Evolutionary conservation across 352 stramenopile genomes (phyloP).

Genomic region (Phytophthora uliginosa): DNA sequence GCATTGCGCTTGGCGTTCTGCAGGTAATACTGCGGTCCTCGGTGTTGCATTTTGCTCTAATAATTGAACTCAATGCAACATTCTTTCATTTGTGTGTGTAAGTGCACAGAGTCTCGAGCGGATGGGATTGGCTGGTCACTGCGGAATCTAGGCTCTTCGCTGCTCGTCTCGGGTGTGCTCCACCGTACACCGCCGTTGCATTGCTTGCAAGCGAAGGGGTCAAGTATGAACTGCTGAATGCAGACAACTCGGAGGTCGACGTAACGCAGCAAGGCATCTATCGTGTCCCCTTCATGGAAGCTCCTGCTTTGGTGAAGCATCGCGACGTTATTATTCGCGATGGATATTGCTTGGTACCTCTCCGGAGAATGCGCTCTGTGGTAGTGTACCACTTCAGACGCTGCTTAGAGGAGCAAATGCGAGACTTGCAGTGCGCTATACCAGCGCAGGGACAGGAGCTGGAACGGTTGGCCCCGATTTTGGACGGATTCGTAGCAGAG

Average conservation of each 20-base stretch:
- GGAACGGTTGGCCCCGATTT: conserved; percentile 45
- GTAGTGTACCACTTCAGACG: conserved; percentile 52
- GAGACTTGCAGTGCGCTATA: conserved; percentile 54
- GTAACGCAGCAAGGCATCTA: conserved; percentile 38
- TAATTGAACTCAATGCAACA: conserved; percentile 9
- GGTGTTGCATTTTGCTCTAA: not conserved
- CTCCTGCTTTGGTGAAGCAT: conserved; percentile 43
- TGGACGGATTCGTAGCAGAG: conserved; percentile 49
- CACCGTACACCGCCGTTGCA: conserved; percentile 29
- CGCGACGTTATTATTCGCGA: conserved; percentile 55
- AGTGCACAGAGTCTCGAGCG: conserved; percentile 44
- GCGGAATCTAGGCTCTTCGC: conserved; percentile 59
- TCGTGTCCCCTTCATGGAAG: conserved; percentile 64
- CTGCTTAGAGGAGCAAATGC: conserved; percentile 46
- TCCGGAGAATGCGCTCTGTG: conserved; percentile 45
- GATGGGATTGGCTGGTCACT: conserved; percentile 66
- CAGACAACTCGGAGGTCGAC: conserved; percentile 20
- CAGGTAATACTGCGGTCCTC: conserved; percentile 36
- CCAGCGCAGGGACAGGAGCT: conserved; percentile 42
- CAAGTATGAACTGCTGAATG: conserved; percentile 36
- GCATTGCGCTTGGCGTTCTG: conserved; percentile 64
- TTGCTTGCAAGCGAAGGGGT: conserved; percentile 50
- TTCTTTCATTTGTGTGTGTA: conserved; percentile 12
- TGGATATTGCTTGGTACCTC: conserved; percentile 60
- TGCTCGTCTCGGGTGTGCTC: conserved; percentile 33